A percentile compares a stretch with the other conserved stretches of the same genome.
These are phyloP conservation scores for Didymella pinodella DNA, from an alignment of 2,329 filamentous ascomycete genomes.

Conservation along the genomic window DNA sequence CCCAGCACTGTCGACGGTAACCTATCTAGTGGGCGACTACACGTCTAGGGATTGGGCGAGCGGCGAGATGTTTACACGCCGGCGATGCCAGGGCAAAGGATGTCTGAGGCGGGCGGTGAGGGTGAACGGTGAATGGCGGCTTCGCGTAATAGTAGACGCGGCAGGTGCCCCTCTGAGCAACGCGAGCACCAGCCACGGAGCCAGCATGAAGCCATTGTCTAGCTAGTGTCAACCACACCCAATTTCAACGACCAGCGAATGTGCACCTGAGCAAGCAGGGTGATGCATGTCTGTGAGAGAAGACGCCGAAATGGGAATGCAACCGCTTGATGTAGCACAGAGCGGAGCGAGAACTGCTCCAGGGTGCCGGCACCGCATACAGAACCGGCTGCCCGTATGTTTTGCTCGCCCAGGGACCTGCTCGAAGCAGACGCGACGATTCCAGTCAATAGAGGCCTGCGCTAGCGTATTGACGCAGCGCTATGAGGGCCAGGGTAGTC, in stretches of 20 bases:
- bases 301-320: conserved; percentile 23
- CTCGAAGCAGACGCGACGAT: conserved; percentile 18
- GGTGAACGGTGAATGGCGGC: conserved; percentile 21
- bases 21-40: conserved; percentile 11
- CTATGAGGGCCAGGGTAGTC: conserved; percentile 12
- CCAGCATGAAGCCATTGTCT: conserved; percentile 11
- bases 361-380: conserved; percentile 40
- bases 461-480: conserved; percentile 24
- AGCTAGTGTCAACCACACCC: conserved; percentile 31
- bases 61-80: conserved; percentile 27
- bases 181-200: conserved; percentile 6
- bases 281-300: conserved; percentile 22
- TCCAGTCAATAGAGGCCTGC: conserved; percentile 28
- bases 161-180: conserved; percentile 10
- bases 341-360: conserved; percentile 24
- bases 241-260: conserved; percentile 31
- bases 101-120: conserved; percentile 27
- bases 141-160: conserved; percentile 14
- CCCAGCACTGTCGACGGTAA: conserved; percentile 13
- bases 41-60: conserved; percentile 19
- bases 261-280: conserved; percentile 16
- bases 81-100: conserved; percentile 19
- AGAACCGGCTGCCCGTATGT: conserved; percentile 18
- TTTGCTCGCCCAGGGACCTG: conserved; percentile 18
- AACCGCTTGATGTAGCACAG: conserved; percentile 30